Evolutionary conservation across 73 alveolate genomes (phyloP).

Genomic region (Paramecium tetraurelia): DNA sequence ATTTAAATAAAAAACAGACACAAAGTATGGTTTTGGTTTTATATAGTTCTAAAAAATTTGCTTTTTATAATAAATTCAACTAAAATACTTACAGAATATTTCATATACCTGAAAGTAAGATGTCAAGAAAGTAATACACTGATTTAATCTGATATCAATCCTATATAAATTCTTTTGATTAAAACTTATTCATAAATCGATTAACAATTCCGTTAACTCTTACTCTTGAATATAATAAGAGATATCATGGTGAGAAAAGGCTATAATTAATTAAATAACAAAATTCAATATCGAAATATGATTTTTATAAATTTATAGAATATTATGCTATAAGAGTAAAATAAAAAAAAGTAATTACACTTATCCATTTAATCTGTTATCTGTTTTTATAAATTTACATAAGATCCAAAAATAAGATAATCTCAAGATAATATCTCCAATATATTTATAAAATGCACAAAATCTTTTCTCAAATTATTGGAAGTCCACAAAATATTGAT

Average conservation of each 20-base stretch:
- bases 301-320: constrained; percentile 40
- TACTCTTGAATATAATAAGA: neutral
- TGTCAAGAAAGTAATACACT: constrained; percentile 37
- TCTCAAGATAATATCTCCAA: constrained; percentile 44
- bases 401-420: neutral
- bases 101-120: too few relatives aligned
- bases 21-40: too few relatives aligned
- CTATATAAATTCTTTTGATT: constrained; percentile 50
- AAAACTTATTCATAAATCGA: constrained; percentile 22
- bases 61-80: too few relatives aligned
- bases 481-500: neutral
- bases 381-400: too few relatives aligned
- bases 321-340: neutral
- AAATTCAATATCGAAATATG: neutral
- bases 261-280: neutral
- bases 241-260: constrained; percentile 26
- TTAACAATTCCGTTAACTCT: neutral
- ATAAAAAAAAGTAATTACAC: too few relatives aligned
- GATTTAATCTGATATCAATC: constrained; percentile 41
- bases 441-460: constrained; percentile 50
- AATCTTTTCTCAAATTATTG: constrained; percentile 40
- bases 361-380: too few relatives aligned
- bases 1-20: too few relatives aligned
- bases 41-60: too few relatives aligned
- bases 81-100: too few relatives aligned